Base-by-base conservation (phyloP, 2,329 filamentous ascomycete species). In the Xylaria sp. region DNA sequence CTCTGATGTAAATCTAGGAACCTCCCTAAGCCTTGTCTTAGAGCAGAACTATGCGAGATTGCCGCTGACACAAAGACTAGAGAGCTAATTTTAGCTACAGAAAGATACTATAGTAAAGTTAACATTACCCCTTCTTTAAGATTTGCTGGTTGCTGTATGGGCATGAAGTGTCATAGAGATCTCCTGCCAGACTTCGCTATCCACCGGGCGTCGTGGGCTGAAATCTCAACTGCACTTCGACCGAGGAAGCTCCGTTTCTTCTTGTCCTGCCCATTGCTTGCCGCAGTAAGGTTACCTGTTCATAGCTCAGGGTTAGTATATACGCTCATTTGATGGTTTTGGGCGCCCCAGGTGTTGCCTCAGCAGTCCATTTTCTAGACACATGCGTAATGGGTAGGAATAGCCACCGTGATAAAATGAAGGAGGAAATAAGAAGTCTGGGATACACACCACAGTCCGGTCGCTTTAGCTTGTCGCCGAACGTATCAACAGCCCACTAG, bases 381-480 rank as follows among this genome's bases (percentile, higher is more conserved):
- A n/a, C n/a, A n/a, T n/a, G n/a, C n/a, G n/a, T n/a, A n/a, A n/a
- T n/a, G n/a, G n/a, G n/a, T n/a, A n/a, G n/a, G n/a, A n/a, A n/a
- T n/a, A n/a, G n/a, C n/a, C n/a, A n/a, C n/a, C n/a, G n/a, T n/a
- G n/a, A n/a, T n/a, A n/a, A n/a, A n/a, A n/a, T n/a, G n/a, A n/a
- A n/a, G n/a, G n/a, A n/a, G n/a, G n/a, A n/a, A n/a, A n/a, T n/a
- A n/a, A n/a, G n/a, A n/a, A n/a, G n/a, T n/a, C n/a, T n/a, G n/a
- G n/a, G n/a, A n/a, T n/a, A n/a, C n/a, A n/a, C n/a, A n/a, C 78
- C 79, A 57, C 82, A 85, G 42, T 86, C 73, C 0, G 86, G 85
- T 21, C 79, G 72, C 60, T 68, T 75, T 52, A 89, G 68, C 61
- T 77, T 71, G 63, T 78, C 74, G 11, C 76, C 80, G 70, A 89